Evolutionary conservation across 345 rosid genomes (phyloP).

Genomic region (Citrus medica): DNA sequence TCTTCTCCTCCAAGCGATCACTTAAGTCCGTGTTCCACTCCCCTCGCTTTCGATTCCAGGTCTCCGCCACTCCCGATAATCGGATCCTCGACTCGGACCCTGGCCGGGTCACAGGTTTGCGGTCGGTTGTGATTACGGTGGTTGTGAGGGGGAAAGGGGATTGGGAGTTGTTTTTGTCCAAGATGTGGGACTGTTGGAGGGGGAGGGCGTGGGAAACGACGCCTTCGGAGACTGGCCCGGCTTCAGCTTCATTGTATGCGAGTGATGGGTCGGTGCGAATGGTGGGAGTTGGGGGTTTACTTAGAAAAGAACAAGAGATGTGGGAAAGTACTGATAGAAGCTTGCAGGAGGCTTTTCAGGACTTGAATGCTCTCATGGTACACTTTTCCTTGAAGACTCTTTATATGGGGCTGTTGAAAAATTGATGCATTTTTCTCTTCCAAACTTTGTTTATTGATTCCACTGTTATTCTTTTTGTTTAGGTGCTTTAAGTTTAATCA

Average conservation of each 20-base stretch:
- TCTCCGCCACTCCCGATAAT: constrained; percentile 28
- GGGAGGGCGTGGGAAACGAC: constrained; percentile 72
- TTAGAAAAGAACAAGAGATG: constrained; percentile 89
- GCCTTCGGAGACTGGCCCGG: constrained; percentile 18
- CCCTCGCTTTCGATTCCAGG: constrained; percentile 79
- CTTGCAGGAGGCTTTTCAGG: constrained; percentile 94
- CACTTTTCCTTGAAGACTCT: background rate
- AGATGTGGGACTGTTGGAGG: constrained; percentile 82
- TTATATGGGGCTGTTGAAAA: no score
- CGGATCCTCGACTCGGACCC: constrained; percentile 18
- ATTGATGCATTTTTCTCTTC: background rate
- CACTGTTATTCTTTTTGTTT: background rate
- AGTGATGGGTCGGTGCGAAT: constrained; percentile 82
- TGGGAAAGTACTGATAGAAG: constrained; percentile 97
- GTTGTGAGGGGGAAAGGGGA: constrained; percentile 86
- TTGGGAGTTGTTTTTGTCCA: constrained; percentile 65
- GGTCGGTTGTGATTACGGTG: constrained; percentile 54
- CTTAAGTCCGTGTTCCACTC: constrained; percentile 79
- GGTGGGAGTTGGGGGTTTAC: constrained; percentile 92
- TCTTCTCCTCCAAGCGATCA: constrained; percentile 63
- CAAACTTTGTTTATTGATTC: background rate
- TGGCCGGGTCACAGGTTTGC: constrained; percentile 14
- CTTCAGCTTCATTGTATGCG: constrained; percentile 55
- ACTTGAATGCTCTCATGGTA: constrained; percentile 96
- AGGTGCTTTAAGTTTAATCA: constrained; percentile 8